Evolutionary conservation across 768 basidiomycete genomes (phyloP), one percentile per base, ranked within the genome.

Genomic region (Ephemerocybe angulata): DNA sequence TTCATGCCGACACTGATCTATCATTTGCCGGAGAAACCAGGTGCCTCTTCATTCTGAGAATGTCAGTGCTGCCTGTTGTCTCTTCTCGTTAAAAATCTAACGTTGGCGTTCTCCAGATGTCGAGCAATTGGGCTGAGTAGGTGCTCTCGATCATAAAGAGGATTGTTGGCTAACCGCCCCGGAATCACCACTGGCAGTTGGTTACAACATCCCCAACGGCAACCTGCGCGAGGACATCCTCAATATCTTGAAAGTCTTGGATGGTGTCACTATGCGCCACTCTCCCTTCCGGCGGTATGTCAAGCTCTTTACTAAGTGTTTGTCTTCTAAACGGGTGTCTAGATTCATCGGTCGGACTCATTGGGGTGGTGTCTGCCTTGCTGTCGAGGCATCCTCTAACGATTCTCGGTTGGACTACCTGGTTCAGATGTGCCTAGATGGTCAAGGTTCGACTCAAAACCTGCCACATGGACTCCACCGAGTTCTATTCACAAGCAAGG

Each of bases 41-140:
- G 33, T 63, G 65, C 27, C 62, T 77, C 0, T 82, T 79, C 55
- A 71, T 75, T 10, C 68, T 74, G 19, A 72, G 81, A 42, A 65
- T 83, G 82, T 83, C 57, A 57, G 81, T 69, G 27, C 11, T 29
- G 28, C 28, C 21, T 6, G 22, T 46, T 33, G 19, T 13, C 25
- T 35, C 24, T 54, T 27, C 3, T 40, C 17, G 11, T 46, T 25
- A 13, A 8, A 24, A 17, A 42, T 4, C 4, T 31, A 8, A 47
- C 25, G 8, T 15, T 27, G 55, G 62, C 29, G 40, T 52, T 28
- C n/a, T 31, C 19, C 38, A 84, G 82, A 22, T 82, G 79, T 58
- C 69, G 72, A 56, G 69, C 72, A 11, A 58, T 84, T 6, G 78
- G 76, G 51, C 61, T 84, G 28, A 57, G 84, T 83, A 62, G 79